phyloP scores from a whole-genome alignment of 306 rosid genomes.

The Trichosanthes truncata region DNA sequence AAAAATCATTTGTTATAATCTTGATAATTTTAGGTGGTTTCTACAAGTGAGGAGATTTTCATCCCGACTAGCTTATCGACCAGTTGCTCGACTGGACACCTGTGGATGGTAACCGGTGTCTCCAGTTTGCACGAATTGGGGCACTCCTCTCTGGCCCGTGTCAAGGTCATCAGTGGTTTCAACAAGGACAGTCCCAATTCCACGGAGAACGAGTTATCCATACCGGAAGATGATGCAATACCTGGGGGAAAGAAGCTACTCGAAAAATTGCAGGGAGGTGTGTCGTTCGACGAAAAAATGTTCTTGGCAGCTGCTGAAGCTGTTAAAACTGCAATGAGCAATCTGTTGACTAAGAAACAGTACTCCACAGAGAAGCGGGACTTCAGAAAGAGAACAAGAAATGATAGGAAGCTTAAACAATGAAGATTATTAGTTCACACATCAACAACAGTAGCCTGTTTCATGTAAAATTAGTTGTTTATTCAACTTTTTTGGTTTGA shows the following conservation, averaged over 20 bases:
- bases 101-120: conserved; percentile 88
- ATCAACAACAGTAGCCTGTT: background rate
- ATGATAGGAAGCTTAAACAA: conserved; percentile 58
- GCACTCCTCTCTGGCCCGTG: conserved; percentile 45
- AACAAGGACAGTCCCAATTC: conserved; percentile 11
- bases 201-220: conserved; percentile 22
- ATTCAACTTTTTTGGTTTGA: background rate
- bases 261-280: conserved; percentile 66
- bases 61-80: conserved; percentile 65
- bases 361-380: conserved; percentile 68
- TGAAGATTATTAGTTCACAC: conserved; percentile 14
- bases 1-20: background rate
- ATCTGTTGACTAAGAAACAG: conserved; percentile 72
- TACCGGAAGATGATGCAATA: conserved; percentile 43
- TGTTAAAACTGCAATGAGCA: conserved; percentile 76
- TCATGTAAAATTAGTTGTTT: background rate
- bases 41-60: conserved; percentile 50
- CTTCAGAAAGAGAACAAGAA: conserved; percentile 72
- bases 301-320: conserved; percentile 77
- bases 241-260: conserved; percentile 65
- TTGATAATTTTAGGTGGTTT: conserved; percentile 45
- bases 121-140: conserved; percentile 44
- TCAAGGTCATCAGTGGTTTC: conserved; percentile 45
- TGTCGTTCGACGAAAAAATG: conserved; percentile 43
- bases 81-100: conserved; percentile 28